Base-by-base conservation (phyloP, 139 green algal species). In the Tetradesmus obliquus region DNA sequence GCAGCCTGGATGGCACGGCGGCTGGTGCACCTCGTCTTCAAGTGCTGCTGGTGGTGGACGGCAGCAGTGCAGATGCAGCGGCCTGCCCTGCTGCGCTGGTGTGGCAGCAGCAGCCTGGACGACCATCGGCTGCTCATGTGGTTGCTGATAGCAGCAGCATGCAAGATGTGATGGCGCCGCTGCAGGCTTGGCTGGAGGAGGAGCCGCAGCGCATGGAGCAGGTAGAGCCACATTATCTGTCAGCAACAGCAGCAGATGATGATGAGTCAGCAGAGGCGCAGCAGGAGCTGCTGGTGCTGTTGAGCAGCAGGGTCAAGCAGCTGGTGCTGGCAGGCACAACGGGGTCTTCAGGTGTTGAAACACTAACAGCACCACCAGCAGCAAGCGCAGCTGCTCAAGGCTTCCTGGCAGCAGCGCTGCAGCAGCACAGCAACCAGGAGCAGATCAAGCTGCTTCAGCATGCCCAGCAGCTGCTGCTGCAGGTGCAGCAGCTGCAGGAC, bases 391-490 rank as follows among this genome's bases (percentile, higher is more conserved):
- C 58, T 15, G 58, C 10, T 9, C 58, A 66, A 66, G 58, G 58
- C 58, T 66, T 66, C 8, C 58, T 66, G 7, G 58, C 58, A 66
- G 58, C 7, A 10, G 58, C 58, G 58, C 32, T 45, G 32, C 32
- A 45, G 51, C 80, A 86, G 80, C 22, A 55, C 79, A 57, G n/a
- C n/a, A 55, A 32, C 6, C 22, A 55, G 10, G 8, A n/a, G 55
- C 22, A 55, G 6, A 7, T 58, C 32, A 8, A 7, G 8, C 6
- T 32, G 10, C 24, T 20, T 84, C 8, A 32, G 45, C 2, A 32
- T 19, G 7, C 80, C 24, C 19, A 87, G 5, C 10, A 72, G 13
- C 55, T 87, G 82, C 82, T 87, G 82, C 82, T 72, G 82, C 82
- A 87, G 53, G 1, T 66, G 60, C 66, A 82, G 60, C 32, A 82